These are phyloP conservation scores for Cyclanthera cordifolia DNA, from an alignment of 306 rosid genomes.

Conservation along the genomic window DNA sequence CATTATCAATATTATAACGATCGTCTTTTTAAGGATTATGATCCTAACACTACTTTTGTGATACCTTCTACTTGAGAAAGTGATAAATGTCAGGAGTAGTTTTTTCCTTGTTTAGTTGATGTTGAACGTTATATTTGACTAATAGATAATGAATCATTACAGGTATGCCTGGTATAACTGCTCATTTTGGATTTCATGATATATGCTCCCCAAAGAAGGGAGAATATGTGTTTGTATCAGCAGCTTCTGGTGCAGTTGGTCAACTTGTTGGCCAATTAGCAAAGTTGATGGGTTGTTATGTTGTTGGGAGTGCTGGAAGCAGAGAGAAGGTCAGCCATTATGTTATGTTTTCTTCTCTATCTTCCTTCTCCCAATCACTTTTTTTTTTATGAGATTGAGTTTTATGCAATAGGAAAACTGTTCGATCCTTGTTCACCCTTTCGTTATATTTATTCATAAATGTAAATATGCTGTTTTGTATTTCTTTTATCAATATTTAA, in stretches of 20 bases:
- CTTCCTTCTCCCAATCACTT: not conserved
- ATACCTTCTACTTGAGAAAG: not conserved
- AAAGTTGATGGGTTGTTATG: conserved; percentile 27
- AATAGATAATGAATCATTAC: not conserved
- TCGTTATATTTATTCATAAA: not conserved
- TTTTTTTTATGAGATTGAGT: not conserved
- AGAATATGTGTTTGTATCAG: conserved; percentile 27
- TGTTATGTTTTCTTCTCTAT: not conserved
- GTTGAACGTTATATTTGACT: not conserved
- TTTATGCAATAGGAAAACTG: not conserved
- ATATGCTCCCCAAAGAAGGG: conserved; percentile 25
- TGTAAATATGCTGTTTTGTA: not conserved
- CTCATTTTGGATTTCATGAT: conserved; percentile 26
- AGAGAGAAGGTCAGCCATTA: conserved; percentile 19
- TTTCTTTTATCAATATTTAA: not conserved
- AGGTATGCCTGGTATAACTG: conserved; percentile 34
- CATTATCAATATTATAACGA: too few relatives aligned
- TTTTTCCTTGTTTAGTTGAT: not conserved
- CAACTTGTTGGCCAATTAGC: conserved; percentile 34
- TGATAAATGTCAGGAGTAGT: not conserved
- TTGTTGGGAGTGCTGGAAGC: conserved; percentile 38
- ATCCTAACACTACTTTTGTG: not conserved
- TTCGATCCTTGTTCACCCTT: not conserved
- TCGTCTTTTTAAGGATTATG: too few relatives aligned
- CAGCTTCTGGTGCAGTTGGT: conserved; percentile 36